Conservation (phyloP, 768 basidiomycete genomes). For the Suillus plorans region DNA sequence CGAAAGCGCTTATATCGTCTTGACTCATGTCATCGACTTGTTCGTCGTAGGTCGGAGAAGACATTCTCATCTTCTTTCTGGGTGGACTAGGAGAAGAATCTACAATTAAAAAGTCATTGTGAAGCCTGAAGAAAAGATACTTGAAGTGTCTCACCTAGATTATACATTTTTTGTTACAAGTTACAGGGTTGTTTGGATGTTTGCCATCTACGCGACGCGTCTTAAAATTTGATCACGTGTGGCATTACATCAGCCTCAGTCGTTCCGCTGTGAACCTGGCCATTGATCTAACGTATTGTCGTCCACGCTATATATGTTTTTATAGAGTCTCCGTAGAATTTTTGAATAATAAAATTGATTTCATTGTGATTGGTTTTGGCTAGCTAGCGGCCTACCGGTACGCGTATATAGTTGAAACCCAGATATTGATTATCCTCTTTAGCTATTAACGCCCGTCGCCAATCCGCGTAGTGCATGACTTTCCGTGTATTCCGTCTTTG, state of each 20-base stretch:
- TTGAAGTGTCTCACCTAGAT: background rate
- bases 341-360: background rate
- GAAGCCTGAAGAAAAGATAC: background rate
- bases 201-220: constrained; percentile 2
- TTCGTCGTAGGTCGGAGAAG: constrained; percentile 65
- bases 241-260: background rate
- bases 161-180: background rate
- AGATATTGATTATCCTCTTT: background rate
- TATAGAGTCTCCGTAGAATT: background rate
- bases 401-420: background rate
- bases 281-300: too few relatives aligned
- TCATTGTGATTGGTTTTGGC: background rate
- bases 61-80: constrained; percentile 60
- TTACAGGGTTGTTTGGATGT: background rate
- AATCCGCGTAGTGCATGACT: background rate
- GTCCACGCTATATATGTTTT: background rate
- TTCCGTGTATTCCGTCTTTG: background rate
- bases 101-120: background rate
- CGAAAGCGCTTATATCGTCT: constrained; percentile 55
- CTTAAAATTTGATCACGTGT: background rate
- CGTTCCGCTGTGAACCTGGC: background rate
- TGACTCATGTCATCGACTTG: constrained; percentile 51
- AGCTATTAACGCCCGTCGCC: background rate
- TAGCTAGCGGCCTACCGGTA: background rate
- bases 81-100: constrained; percentile 30